Conservation (phyloP, 164 flowering plant genomes). For the Sedum album region DNA sequence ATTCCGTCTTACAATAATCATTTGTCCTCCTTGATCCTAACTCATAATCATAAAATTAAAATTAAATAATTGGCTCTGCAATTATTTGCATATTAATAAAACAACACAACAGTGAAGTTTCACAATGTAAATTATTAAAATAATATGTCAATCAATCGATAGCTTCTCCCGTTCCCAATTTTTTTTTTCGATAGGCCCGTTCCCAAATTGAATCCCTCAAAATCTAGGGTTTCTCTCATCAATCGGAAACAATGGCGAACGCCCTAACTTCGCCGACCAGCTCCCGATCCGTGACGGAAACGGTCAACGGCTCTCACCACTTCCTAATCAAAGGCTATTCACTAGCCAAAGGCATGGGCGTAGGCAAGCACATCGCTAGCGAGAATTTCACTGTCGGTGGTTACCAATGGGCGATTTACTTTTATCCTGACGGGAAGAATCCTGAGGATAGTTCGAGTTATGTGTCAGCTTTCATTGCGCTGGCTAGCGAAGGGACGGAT, state of each 20-base stretch:
- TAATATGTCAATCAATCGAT: no score
- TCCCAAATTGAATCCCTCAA: no score
- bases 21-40: no score
- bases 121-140: no score
- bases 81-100: no score
- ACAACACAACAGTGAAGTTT: no score
- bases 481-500: conserved; percentile 46
- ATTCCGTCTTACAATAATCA: no score
- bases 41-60: no score
- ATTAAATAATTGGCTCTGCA: no score
- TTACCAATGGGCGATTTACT: conserved; percentile 85
- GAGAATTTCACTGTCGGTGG: conserved; percentile 85
- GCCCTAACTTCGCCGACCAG: conserved; percentile 20
- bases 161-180: no score
- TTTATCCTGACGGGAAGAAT: conserved; percentile 77
- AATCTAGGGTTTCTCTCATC: no score
- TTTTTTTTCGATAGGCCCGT: no score
- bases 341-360: conserved; percentile 86
- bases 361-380: conserved; percentile 92
- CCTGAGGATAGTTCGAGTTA: conserved; percentile 83
- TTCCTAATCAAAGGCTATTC: conserved; percentile 85
- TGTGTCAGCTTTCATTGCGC: conserved; percentile 43
- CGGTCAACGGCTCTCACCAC: conserved; percentile 74
- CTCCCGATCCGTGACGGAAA: conserved; percentile 37
- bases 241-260: background rate